phyloP scores from a whole-genome alignment of 352 stramenopile species.

The Thalassiosira hispida region DNA sequence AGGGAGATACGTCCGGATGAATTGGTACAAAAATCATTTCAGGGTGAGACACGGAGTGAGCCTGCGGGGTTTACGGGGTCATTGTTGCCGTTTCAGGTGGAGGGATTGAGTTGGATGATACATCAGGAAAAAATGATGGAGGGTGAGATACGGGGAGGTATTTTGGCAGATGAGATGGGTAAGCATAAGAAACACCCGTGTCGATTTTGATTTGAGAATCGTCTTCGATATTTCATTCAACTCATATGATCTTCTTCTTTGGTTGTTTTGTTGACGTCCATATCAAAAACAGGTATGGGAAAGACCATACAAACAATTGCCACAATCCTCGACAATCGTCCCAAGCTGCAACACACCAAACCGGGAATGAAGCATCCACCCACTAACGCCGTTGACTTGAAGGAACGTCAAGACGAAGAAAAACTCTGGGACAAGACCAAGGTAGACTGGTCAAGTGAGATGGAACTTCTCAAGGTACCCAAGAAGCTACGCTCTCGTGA shows the following conservation, averaged over 20 bases:
- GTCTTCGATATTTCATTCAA: too few relatives aligned
- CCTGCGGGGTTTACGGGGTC: constrained; percentile 66
- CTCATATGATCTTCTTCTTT: too few relatives aligned
- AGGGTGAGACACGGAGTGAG: constrained; percentile 63
- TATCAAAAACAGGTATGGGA: constrained; percentile 58
- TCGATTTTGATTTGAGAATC: neutral
- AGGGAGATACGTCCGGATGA: constrained; percentile 80
- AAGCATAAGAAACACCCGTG: neutral
- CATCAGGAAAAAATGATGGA: constrained; percentile 90
- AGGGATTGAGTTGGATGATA: constrained; percentile 95
- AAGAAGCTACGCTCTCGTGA: constrained; percentile 52
- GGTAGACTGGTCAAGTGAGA: constrained; percentile 75
- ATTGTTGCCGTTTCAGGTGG: constrained; percentile 98
- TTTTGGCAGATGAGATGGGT: constrained; percentile 98
- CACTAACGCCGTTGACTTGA: constrained; percentile 32
- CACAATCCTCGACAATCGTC: constrained; percentile 92
- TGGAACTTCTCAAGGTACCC: constrained; percentile 79
- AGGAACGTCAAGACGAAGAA: constrained; percentile 70
- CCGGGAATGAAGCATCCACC: constrained; percentile 74
- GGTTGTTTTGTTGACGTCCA: neutral
- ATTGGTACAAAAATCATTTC: constrained; percentile 73
- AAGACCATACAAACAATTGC: constrained; percentile 98
- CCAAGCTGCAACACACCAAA: constrained; percentile 74
- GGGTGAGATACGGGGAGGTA: constrained; percentile 89
- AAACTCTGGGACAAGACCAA: constrained; percentile 63